These are phyloP conservation scores for Kodamaea anthophila DNA, from an alignment of 1,139 yeast species.

Conservation along the genomic window DNA sequence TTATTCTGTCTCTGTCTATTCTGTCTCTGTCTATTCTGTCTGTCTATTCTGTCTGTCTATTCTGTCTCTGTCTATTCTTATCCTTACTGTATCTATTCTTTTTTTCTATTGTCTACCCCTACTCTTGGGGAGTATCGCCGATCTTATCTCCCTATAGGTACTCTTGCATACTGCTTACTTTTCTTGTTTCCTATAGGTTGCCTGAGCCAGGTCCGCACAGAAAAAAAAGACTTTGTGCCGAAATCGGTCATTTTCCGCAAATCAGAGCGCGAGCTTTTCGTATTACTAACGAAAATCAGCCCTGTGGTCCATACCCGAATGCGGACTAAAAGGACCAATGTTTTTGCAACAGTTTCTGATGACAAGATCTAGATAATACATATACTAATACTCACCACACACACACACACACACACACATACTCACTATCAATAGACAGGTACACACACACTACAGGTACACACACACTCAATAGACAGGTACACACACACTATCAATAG, in stretches of 20 bases:
- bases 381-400: neutral
- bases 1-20: too few species aligned
- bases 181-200: constrained; percentile 2
- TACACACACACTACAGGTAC: neutral
- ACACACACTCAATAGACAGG: neutral
- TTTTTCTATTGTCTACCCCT: too few species aligned
- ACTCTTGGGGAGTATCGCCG: too few species aligned
- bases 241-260: constrained; percentile 8
- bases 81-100: too few species aligned
- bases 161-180: too few species aligned
- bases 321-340: constrained; percentile 4
- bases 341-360: constrained; percentile 3
- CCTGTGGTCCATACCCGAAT: constrained; percentile 2
- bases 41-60: too few species aligned
- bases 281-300: constrained; percentile 7
- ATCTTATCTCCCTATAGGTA: too few species aligned
- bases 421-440: too few species aligned
- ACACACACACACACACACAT: neutral
- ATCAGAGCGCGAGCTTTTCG: constrained; percentile 7
- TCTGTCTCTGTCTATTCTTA: too few species aligned
- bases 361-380: constrained; percentile 4
- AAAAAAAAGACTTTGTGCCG: constrained; percentile 1
- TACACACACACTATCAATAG: neutral
- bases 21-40: too few species aligned
- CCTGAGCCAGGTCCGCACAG: neutral